Conservation (phyloP, 176 grass and related monocot species). For the Bolboschoenus planiculmis region DNA sequence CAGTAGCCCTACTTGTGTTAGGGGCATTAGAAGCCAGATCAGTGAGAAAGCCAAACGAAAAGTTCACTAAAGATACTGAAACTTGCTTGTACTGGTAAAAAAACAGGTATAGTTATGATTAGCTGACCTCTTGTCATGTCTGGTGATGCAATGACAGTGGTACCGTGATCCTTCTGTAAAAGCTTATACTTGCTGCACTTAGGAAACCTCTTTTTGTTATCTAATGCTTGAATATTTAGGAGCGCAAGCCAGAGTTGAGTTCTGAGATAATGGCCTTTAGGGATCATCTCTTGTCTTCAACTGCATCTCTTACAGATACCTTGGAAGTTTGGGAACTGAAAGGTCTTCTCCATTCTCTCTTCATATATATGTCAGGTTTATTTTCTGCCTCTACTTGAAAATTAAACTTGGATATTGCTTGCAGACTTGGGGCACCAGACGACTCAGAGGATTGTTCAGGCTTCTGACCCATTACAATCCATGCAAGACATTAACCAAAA, state of each 20-base stretch:
- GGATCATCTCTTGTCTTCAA: constrained; percentile 87
- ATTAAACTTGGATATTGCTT: constrained; percentile 15
- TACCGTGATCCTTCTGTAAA: background rate
- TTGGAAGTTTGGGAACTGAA: constrained; percentile 99
- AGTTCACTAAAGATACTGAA: background rate
- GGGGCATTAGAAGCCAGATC: background rate
- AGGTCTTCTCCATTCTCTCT: constrained; percentile 40
- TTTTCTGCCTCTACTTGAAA: background rate
- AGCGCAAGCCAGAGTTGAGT: constrained; percentile 78
- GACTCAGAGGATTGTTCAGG: constrained; percentile 85
- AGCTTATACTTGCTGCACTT: background rate
- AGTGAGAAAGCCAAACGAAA: background rate
- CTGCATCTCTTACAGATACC: constrained; percentile 80
- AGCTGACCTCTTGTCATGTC: background rate
- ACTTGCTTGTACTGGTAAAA: background rate
- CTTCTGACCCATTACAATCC: constrained; percentile 91
- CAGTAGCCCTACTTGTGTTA: background rate
- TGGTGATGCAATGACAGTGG: background rate
- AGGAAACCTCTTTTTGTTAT: constrained; percentile 5
- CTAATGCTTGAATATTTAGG: constrained; percentile 42
- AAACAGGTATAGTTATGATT: background rate
- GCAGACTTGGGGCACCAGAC: constrained; percentile 98
- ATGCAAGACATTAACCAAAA: constrained; percentile 99
- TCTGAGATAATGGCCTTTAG: constrained; percentile 80
- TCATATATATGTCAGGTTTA: background rate